Conservation (phyloP, 345 rosid species). For the Corymbia maculata region DNA sequence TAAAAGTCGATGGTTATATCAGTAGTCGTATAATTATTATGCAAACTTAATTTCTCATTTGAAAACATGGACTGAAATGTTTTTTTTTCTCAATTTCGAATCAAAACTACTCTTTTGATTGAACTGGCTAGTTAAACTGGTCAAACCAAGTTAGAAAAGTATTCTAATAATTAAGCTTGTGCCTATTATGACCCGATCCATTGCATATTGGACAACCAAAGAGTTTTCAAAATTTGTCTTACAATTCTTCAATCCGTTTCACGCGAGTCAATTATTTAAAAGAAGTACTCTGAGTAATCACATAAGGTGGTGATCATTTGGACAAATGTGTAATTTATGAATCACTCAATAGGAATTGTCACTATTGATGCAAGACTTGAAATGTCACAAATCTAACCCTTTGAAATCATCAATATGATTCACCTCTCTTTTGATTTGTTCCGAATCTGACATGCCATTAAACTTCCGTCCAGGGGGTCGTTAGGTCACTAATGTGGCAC, state of each 20-base stretch:
- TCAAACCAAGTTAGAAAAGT: neutral
- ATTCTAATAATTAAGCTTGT: neutral
- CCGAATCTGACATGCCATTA: neutral
- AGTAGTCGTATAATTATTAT: neutral
- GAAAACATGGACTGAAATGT: neutral
- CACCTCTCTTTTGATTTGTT: too few species aligned
- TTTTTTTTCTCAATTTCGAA: neutral
- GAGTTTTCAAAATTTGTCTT: neutral
- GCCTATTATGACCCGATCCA: neutral
- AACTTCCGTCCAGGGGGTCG: neutral
- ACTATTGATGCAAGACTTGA: neutral
- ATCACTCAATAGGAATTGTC: rapidly evolving
- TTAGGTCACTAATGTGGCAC: neutral
- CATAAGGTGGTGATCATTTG: neutral
- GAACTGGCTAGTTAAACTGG: neutral
- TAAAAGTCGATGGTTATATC: neutral
- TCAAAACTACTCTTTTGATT: neutral
- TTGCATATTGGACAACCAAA: neutral
- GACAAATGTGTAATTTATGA: neutral
- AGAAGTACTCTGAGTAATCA: neutral
- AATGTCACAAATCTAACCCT: too few species aligned
- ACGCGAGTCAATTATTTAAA: neutral
- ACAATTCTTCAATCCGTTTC: rapidly evolving
- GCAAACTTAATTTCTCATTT: neutral
- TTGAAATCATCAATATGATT: rapidly evolving